Evolutionary conservation across 2,329 filamentous ascomycete genomes (phyloP).

Genomic region (Paracoccidioides brasiliensis): DNA sequence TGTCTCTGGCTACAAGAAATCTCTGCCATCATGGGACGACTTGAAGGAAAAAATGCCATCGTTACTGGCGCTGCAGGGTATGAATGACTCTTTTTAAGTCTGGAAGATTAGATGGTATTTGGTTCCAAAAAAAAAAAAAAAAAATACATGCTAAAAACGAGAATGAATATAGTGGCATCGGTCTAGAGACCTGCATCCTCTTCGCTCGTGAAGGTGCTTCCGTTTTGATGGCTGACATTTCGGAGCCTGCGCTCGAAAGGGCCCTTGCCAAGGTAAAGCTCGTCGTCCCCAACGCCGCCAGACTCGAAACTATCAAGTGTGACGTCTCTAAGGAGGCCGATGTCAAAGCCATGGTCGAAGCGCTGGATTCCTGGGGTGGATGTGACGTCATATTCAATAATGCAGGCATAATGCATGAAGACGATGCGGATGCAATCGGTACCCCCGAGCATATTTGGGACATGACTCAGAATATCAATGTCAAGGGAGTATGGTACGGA

Average conservation of each 20-base stretch:
- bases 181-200: slow-evolving; percentile 80
- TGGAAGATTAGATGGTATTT: no score
- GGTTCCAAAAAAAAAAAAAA: no score
- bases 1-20: not conserved
- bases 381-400: slow-evolving; percentile 95
- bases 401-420: slow-evolving; percentile 87
- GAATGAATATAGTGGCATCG: slow-evolving; percentile 53
- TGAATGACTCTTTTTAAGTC: slow-evolving; percentile 21
- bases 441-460: slow-evolving; percentile 91
- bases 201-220: slow-evolving; percentile 80
- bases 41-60: slow-evolving; percentile 56
- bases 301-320: slow-evolving; percentile 51
- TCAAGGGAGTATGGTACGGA: slow-evolving; percentile 96
- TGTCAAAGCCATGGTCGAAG: slow-evolving; percentile 60
- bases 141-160: not conserved
- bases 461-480: slow-evolving; percentile 83
- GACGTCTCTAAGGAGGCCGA: slow-evolving; percentile 80
- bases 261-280: slow-evolving; percentile 63
- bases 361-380: slow-evolving; percentile 72
- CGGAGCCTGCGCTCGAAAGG: slow-evolving; percentile 61
- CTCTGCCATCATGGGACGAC: slow-evolving; percentile 24
- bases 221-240: slow-evolving; percentile 77
- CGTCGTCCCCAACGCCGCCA: slow-evolving; percentile 48
- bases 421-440: slow-evolving; percentile 65
- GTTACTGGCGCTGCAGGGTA: slow-evolving; percentile 81